Evolutionary conservation across 305 asterid species (phyloP).

Genomic region (Nicotiana rustica): DNA sequence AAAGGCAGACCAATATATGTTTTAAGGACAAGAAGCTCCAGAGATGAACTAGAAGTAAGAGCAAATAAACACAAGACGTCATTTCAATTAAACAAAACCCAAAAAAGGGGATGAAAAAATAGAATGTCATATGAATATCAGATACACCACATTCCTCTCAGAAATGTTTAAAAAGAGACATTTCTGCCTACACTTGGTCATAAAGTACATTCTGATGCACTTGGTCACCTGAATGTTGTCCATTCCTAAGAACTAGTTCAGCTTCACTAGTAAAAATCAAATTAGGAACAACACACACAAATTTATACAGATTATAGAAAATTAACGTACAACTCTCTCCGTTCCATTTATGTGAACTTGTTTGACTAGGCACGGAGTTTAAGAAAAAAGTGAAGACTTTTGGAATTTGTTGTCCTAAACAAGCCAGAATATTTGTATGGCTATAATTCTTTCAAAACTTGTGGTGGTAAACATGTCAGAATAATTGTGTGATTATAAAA

Average conservation of each 20-base stretch:
- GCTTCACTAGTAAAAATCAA: slow-evolving; percentile 4
- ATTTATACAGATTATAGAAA: not conserved
- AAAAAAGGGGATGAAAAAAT: not conserved
- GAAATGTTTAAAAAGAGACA: not conserved
- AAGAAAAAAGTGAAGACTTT: too few species aligned
- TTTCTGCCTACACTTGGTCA: not conserved
- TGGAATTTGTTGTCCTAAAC: too few species aligned
- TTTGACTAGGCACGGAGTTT: too few species aligned
- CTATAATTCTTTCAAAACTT: too few species aligned
- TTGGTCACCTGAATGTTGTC: slow-evolving; percentile 8
- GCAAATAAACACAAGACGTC: slow-evolving; percentile 2
- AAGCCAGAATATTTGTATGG: too few species aligned
- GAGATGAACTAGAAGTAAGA: not conserved
- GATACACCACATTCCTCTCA: slow-evolving; percentile 9
- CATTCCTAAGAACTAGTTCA: slow-evolving; percentile 21
- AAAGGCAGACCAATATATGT: slow-evolving; percentile 13
- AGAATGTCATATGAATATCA: slow-evolving; percentile 18
- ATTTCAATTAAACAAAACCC: slow-evolving; percentile 16
- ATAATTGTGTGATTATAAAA: too few species aligned
- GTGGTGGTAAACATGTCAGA: too few species aligned
- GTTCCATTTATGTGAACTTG: too few species aligned
- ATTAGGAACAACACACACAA: not conserved
- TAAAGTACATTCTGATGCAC: not conserved
- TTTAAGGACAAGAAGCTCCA: not conserved
- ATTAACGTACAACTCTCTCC: not conserved